phyloP scores from a whole-genome alignment of 139 green algal species.

The Edaphochlamys debaryana region DNA sequence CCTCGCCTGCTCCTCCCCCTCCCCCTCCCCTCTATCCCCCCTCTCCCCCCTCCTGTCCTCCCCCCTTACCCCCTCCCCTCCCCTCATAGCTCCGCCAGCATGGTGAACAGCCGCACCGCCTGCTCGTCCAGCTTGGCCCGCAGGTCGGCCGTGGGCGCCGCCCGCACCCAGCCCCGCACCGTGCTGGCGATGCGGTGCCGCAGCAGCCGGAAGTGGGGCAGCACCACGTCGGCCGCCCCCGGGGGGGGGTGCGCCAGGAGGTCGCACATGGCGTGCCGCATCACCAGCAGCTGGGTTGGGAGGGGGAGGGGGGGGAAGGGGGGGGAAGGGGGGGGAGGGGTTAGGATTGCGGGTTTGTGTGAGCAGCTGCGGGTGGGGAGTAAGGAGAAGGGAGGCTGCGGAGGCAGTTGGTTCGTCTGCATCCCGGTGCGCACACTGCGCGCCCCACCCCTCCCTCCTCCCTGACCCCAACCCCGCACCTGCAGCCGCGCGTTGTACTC shows the following conservation, averaged over 20 bases:
- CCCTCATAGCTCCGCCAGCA: constrained; percentile 8
- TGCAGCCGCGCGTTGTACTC: constrained; percentile 76
- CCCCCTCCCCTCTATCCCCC: too few relatives aligned
- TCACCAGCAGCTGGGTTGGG: constrained; percentile 51
- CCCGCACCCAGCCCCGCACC: constrained; percentile 38
- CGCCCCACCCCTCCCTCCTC: too few relatives aligned
- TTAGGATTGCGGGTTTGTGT: neutral
- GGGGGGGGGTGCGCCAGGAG: constrained; percentile 66
- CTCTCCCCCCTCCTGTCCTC: too few relatives aligned
- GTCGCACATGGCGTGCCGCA: constrained; percentile 82
- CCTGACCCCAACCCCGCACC: too few relatives aligned
- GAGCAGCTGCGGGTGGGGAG: neutral
- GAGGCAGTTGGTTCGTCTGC: too few relatives aligned
- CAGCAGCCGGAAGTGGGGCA: constrained; percentile 61
- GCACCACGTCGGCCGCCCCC: constrained; percentile 68
- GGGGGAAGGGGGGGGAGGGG: neutral
- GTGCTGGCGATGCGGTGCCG: constrained; percentile 53
- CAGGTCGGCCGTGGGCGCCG: constrained; percentile 38
- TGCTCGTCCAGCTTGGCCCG: constrained; percentile 40
- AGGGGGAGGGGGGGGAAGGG: neutral
- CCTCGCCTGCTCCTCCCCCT: too few relatives aligned
- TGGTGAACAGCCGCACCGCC: constrained; percentile 1
- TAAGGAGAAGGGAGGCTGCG: too few relatives aligned
- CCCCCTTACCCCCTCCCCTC: too few relatives aligned
- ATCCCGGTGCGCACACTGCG: too few relatives aligned